Conservation (phyloP, 2,329 filamentous ascomycete genomes). For the Capronia coronata region DNA sequence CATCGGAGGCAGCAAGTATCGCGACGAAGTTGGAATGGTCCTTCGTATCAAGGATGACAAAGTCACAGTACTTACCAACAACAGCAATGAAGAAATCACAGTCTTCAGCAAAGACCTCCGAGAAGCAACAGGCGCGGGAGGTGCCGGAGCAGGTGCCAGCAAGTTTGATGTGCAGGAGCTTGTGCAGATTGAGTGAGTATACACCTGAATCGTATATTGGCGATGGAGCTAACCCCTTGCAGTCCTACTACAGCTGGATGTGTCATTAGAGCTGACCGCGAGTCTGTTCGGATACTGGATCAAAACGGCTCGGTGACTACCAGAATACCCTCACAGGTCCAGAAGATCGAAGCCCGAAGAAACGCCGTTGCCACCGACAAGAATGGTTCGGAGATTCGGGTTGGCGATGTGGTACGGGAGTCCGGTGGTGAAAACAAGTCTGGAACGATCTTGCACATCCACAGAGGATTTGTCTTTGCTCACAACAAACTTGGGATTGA, state of each 20-base stretch:
- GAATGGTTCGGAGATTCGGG: slow-evolving; percentile 84
- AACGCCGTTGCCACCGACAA: slow-evolving; percentile 86
- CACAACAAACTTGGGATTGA: slow-evolving; percentile 73
- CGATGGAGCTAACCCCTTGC: slow-evolving; percentile 29
- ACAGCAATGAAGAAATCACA: slow-evolving; percentile 86
- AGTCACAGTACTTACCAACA: slow-evolving; percentile 87
- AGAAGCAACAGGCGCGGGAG: slow-evolving; percentile 86
- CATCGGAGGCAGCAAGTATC: slow-evolving; percentile 87
- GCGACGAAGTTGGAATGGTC: slow-evolving; percentile 94
- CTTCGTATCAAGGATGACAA: slow-evolving; percentile 88
- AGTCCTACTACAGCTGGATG: slow-evolving; percentile 81
- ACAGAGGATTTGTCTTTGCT: slow-evolving; percentile 85
- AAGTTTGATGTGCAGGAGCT: slow-evolving; percentile 90
- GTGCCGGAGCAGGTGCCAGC: slow-evolving; percentile 56
- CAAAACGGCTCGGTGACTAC: slow-evolving; percentile 79
- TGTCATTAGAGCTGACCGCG: slow-evolving; percentile 89
- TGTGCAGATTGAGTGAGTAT: slow-evolving; percentile 73
- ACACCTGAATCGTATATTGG: not conserved
- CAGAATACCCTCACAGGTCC: slow-evolving; percentile 85
- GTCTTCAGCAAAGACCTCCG: slow-evolving; percentile 97
- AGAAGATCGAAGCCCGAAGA: slow-evolving; percentile 75
- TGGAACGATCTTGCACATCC: slow-evolving; percentile 87
- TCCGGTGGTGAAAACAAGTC: slow-evolving; percentile 75
- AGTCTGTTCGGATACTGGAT: slow-evolving; percentile 82
- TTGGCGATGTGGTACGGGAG: slow-evolving; percentile 89